Conservation (phyloP, 495 filamentous ascomycete genomes). For the Talaromyces trachyspermus region DNA sequence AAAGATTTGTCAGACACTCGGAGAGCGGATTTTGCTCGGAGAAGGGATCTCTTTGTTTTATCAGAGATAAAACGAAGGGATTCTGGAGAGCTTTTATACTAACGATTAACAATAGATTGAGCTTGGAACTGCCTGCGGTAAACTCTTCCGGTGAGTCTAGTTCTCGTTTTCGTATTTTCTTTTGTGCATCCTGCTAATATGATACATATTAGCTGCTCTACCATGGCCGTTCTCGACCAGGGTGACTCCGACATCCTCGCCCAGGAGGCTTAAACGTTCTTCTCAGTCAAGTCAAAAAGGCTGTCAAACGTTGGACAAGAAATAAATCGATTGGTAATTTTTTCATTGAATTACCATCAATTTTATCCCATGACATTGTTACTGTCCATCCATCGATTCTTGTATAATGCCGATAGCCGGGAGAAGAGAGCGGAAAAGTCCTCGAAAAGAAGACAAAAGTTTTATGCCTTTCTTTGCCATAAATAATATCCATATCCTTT, state of each 20-base stretch:
- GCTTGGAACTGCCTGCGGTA: constrained; percentile 88
- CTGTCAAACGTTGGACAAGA: too few relatives aligned
- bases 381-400: too few relatives aligned
- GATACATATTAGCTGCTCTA: constrained; percentile 56
- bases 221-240: constrained; percentile 91
- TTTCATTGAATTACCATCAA: too few relatives aligned
- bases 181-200: neutral
- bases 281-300: too few relatives aligned
- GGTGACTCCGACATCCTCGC: constrained; percentile 96
- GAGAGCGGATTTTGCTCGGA: constrained; percentile 59
- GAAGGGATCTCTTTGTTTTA: constrained; percentile 36
- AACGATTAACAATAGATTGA: constrained; percentile 60
- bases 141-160: constrained; percentile 54
- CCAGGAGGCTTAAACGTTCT: constrained; percentile 16
- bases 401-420: too few relatives aligned
- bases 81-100: constrained; percentile 10
- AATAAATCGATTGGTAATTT: too few relatives aligned
- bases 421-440: too few relatives aligned
- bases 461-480: neutral
- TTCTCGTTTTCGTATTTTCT: neutral
- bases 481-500: neutral
- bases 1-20: constrained; percentile 46
- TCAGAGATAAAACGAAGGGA: constrained; percentile 7
- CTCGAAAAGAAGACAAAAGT: neutral
- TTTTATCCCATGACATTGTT: too few relatives aligned